phyloP scores from a whole-genome alignment of 1,284 basidiomycete species.

The Ustilago shanxiensis region DNA sequence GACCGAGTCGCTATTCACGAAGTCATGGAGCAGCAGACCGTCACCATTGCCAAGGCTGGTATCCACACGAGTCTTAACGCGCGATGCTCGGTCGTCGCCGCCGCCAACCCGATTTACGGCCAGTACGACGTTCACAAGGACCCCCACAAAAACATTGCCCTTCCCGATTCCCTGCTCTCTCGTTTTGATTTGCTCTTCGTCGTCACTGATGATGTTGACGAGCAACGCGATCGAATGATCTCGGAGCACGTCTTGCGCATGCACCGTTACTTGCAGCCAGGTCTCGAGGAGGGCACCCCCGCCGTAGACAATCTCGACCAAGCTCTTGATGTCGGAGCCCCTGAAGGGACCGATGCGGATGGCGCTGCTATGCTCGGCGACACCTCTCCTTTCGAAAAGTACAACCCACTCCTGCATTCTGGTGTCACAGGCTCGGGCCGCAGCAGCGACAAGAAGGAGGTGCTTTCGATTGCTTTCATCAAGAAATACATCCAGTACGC shows the following conservation, averaged over 20 bases:
- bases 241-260: conserved; percentile 98
- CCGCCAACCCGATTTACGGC: conserved; percentile 98
- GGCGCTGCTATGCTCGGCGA: conserved; percentile 58
- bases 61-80: conserved; percentile 99
- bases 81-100: conserved; percentile 95
- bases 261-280: conserved; percentile 96
- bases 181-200: conserved; percentile 99
- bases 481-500: conserved; percentile 99
- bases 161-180: conserved; percentile 96
- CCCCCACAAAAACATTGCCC: conserved; percentile 97
- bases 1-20: conserved; percentile 99
- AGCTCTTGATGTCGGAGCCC: conserved; percentile 65
- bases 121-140: conserved; percentile 99
- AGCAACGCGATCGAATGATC: conserved; percentile 90
- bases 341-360: conserved; percentile 59
- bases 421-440: conserved; percentile 75
- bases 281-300: conserved; percentile 88
- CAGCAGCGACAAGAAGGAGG: conserved; percentile 76
- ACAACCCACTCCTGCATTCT: conserved; percentile 92
- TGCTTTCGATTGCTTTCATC: conserved; percentile 91
- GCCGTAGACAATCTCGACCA: conserved; percentile 84
- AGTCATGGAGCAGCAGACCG: conserved; percentile 98
- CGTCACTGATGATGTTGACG: conserved; percentile 97
- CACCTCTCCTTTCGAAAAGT: conserved; percentile 80
- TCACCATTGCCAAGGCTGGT: conserved; percentile 98